Conservation (phyloP, 148 eudicot genomes). For the Rhododendron williamsianum region DNA sequence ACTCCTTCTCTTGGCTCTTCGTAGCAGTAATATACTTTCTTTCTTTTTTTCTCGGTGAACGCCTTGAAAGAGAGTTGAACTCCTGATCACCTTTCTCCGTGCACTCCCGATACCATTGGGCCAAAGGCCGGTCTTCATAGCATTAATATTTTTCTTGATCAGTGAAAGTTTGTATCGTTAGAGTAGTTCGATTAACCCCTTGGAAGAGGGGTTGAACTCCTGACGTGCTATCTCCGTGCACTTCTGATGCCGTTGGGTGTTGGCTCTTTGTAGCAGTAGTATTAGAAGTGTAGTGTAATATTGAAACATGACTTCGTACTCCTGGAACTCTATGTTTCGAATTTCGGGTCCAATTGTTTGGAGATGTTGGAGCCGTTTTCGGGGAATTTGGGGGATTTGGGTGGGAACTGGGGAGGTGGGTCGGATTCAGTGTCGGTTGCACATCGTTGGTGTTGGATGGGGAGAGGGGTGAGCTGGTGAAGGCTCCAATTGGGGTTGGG, state of each 20-base stretch:
- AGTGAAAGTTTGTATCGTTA: no score
- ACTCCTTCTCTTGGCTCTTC: no score
- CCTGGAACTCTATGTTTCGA: conserved; percentile 5
- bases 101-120: no score
- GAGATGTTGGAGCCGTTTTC: conserved; percentile 13
- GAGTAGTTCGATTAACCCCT: no score
- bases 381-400: conserved; percentile 8
- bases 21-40: no score
- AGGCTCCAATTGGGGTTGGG: conserved; percentile 19
- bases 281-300: neutral
- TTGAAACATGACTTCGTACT: conserved; percentile 18
- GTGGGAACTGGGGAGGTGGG: conserved; percentile 20
- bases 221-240: no score
- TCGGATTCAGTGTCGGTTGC: conserved; percentile 7
- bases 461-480: conserved; percentile 38
- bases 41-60: no score
- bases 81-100: neutral
- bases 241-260: no score
- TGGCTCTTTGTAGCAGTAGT: neutral
- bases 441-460: conserved; percentile 32
- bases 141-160: neutral
- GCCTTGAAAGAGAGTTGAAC: no score
- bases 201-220: no score
- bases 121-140: neutral
- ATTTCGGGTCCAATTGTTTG: conserved; percentile 5